Percentiles rank a stretch among this genome's conserved stretches.
Conservation (phyloP, 139 green algal genomes). For the Edaphochlamys debaryana region DNA sequence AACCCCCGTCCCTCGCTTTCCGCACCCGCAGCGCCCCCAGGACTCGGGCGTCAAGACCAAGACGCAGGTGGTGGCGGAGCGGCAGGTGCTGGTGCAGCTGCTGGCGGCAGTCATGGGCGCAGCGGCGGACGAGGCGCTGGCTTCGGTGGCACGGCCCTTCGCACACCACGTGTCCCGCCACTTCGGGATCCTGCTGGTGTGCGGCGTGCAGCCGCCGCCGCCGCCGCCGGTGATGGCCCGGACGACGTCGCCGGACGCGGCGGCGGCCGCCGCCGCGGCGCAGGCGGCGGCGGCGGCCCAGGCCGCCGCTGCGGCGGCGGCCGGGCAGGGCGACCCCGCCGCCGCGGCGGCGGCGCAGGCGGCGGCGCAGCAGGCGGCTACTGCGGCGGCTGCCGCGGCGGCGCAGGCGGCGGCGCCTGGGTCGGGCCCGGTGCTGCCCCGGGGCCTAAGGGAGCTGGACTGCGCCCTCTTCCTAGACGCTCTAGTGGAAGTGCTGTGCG, state of each 20-base stretch:
- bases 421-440: constrained; percentile 33
- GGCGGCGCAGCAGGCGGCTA: constrained; percentile 13
- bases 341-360: constrained; percentile 53
- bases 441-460: constrained; percentile 80
- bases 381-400: not conserved
- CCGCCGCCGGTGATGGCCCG: constrained; percentile 59
- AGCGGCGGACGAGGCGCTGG: constrained; percentile 66
- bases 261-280: not conserved
- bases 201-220: constrained; percentile 58
- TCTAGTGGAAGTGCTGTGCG: constrained; percentile 77
- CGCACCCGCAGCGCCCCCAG: constrained; percentile 27
- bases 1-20: too few species aligned
- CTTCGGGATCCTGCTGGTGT: constrained; percentile 92
- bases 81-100: constrained; percentile 57
- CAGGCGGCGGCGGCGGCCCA: not conserved
- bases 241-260: constrained; percentile 13
- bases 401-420: not conserved
- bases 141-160: constrained; percentile 69
- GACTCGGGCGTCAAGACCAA: constrained; percentile 85
- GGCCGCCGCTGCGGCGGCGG: too few species aligned
- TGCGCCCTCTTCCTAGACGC: constrained; percentile 90
- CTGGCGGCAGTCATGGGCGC: constrained; percentile 66
- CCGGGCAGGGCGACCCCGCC: constrained; percentile 44
- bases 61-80: constrained; percentile 89
- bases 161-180: constrained; percentile 81